A percentile compares a stretch with the other conserved stretches of the same genome.
These are phyloP conservation scores for Coniochaeta prunicola DNA, from an alignment of 2,329 filamentous ascomycete species.

Conservation along the genomic window DNA sequence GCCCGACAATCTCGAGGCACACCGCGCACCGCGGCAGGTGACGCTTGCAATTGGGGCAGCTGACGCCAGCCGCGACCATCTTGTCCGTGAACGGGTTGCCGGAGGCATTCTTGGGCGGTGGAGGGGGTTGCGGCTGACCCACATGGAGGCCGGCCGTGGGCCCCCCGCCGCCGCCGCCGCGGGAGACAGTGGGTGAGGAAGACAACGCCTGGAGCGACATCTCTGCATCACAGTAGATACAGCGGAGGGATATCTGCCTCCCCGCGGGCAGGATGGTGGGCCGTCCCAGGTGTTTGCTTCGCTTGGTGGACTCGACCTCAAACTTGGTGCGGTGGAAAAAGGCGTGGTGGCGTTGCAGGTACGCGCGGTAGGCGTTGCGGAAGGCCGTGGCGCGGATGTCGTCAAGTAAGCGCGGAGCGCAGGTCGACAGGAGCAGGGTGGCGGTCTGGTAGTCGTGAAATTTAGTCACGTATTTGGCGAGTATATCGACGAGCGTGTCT, in stretches of 20 bases:
- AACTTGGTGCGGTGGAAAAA: slow-evolving; percentile 73
- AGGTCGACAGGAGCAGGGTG: slow-evolving; percentile 66
- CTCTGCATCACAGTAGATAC: slow-evolving; percentile 66
- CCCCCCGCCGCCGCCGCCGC: neutral
- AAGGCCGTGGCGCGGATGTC: slow-evolving; percentile 70
- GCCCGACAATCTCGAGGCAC: slow-evolving; percentile 59
- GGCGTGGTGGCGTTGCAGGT: slow-evolving; percentile 64
- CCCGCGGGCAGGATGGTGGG: slow-evolving; percentile 58
- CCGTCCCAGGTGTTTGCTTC: slow-evolving; percentile 56
- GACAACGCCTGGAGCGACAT: slow-evolving; percentile 39
- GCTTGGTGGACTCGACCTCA: slow-evolving; percentile 67
- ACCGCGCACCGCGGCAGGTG: slow-evolving; percentile 62
- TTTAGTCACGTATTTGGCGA: slow-evolving; percentile 68
- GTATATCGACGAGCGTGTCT: slow-evolving; percentile 64
- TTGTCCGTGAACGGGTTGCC: slow-evolving; percentile 49
- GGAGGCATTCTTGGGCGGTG: slow-evolving; percentile 19
- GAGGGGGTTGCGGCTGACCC: slow-evolving; percentile 6
- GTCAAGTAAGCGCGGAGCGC: slow-evolving; percentile 67
- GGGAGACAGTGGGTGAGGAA: slow-evolving; percentile 11
- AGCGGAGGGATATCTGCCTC: slow-evolving; percentile 67
- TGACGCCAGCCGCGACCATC: slow-evolving; percentile 50
- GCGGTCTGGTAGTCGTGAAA: slow-evolving; percentile 76
- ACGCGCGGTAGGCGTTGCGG: slow-evolving; percentile 64
- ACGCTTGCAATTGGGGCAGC: slow-evolving; percentile 59
- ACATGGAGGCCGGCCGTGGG: slow-evolving; percentile 18